These are phyloP conservation scores for Colletotrichum truncatum DNA, from an alignment of 2,329 filamentous ascomycete species.

Conservation along the genomic window DNA sequence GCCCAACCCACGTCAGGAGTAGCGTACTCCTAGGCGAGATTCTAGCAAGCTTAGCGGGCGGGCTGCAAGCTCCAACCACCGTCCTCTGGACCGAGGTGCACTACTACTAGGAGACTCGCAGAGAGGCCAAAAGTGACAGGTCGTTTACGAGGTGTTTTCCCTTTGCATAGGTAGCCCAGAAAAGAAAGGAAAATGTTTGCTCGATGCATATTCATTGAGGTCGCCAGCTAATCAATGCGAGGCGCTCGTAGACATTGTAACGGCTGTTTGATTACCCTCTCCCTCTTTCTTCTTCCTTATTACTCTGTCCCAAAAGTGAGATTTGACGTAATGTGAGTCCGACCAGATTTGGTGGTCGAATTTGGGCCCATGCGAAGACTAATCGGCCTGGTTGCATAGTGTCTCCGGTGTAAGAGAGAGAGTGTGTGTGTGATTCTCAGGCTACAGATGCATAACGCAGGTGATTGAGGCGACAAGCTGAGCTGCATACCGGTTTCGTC, in stretches of 20 bases:
- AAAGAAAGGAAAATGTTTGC: background rate
- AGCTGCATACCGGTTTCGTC: background rate
- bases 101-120: too few species aligned
- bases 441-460: background rate
- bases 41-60: background rate
- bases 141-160: constrained; percentile 5
- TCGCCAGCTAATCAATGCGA: background rate
- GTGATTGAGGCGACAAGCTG: background rate
- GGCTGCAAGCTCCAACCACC: background rate
- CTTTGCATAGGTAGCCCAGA: background rate
- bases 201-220: background rate
- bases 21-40: background rate
- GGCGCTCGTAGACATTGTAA: background rate
- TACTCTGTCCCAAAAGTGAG: too few species aligned
- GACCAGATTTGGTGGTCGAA: background rate
- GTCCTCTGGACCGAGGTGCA: background rate
- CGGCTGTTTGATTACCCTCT: constrained; percentile 4
- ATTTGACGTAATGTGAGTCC: constrained; percentile 2
- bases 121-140: background rate
- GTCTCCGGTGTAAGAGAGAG: too few species aligned
- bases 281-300: too few species aligned
- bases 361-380: background rate
- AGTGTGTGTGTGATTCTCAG: background rate
- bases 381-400: background rate
- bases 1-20: constrained; percentile 1